phyloP scores from a whole-genome alignment of 129 eudicot species.

The Arctium minus region DNA sequence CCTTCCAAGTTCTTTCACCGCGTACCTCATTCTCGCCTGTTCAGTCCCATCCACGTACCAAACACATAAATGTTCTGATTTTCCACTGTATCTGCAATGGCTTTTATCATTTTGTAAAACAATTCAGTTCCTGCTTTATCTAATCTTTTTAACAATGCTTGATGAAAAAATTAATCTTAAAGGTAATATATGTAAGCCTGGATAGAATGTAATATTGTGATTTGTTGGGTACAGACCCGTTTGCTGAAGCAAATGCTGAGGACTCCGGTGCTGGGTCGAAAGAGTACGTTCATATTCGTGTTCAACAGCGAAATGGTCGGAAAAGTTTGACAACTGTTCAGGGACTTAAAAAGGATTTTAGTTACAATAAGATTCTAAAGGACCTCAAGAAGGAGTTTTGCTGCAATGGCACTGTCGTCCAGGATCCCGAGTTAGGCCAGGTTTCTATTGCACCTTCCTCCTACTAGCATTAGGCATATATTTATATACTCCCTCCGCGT shows the following conservation, averaged over 20 bases:
- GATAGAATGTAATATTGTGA: neutral
- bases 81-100: neutral
- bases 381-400: slow-evolving; percentile 75
- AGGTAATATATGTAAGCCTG: neutral
- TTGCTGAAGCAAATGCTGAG: slow-evolving; percentile 54
- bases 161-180: neutral
- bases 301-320: slow-evolving; percentile 72
- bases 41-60: neutral
- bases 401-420: slow-evolving; percentile 81
- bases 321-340: slow-evolving; percentile 80
- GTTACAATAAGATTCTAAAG: slow-evolving; percentile 63
- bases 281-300: slow-evolving; percentile 49
- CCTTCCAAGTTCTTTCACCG: neutral
- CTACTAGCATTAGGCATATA: neutral
- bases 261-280: slow-evolving; percentile 8
- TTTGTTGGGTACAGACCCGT: slow-evolving; percentile 40
- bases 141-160: neutral
- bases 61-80: neutral
- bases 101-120: neutral
- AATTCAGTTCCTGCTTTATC: neutral
- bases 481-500: too few species aligned
- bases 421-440: slow-evolving; percentile 79
- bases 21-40: neutral
- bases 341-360: slow-evolving; percentile 70
- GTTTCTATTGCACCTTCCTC: slow-evolving; percentile 16